Percentiles rank a stretch among this genome's conserved stretches.
These are phyloP conservation scores for Suhomyces panamericanus DNA, from an alignment of 1,139 yeast genomes.

Conservation along the genomic window DNA sequence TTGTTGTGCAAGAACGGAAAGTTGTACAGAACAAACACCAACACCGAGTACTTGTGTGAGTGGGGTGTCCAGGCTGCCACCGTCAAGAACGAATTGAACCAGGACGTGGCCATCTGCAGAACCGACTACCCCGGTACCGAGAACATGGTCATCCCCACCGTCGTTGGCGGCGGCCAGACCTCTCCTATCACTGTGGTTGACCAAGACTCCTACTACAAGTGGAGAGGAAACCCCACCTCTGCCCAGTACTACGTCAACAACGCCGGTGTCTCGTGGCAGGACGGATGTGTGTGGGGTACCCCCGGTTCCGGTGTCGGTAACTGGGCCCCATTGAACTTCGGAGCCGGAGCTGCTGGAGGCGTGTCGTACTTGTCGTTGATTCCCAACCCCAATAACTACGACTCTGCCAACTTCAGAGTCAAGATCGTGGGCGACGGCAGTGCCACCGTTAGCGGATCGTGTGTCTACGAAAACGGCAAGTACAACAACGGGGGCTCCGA, in stretches of 20 bases:
- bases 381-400: conserved; percentile 89
- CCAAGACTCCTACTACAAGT: conserved; percentile 70
- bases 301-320: conserved; percentile 82
- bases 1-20: conserved; percentile 75
- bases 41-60: conserved; percentile 67
- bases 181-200: conserved; percentile 78
- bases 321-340: conserved; percentile 97
- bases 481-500: conserved; percentile 68
- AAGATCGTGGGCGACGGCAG: conserved; percentile 70
- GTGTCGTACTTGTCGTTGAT: conserved; percentile 84
- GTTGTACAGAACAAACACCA: conserved; percentile 73
- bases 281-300: conserved; percentile 93
- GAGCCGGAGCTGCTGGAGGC: conserved; percentile 84
- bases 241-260: conserved; percentile 96
- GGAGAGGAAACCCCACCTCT: conserved; percentile 84
- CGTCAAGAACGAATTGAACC: conserved; percentile 62
- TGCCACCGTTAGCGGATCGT: conserved; percentile 67
- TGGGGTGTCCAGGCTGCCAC: conserved; percentile 75
- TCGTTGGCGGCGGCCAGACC: conserved; percentile 65
- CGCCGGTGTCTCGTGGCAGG: conserved; percentile 86
- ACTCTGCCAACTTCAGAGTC: conserved; percentile 79
- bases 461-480: conserved; percentile 76
- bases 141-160: conserved; percentile 94
- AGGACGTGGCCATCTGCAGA: conserved; percentile 85
- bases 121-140: conserved; percentile 99